Conservation (phyloP, 345 rosid species). For the Rhizophora mangle region DNA sequence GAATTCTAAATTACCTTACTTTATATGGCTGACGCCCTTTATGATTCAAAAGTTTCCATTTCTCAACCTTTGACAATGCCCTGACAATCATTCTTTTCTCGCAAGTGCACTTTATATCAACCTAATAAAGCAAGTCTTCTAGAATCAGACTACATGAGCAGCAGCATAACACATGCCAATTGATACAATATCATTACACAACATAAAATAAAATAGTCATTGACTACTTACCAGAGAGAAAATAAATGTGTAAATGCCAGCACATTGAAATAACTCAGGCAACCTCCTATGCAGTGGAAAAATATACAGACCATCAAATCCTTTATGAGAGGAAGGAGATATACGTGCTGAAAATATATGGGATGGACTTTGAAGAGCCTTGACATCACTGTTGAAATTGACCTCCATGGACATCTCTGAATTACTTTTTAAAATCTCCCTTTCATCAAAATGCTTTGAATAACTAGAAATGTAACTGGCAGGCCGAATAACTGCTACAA, state of each 20-base stretch:
- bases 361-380: slow-evolving; percentile 16
- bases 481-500: slow-evolving; percentile 73
- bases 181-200: not conserved
- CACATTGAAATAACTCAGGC: slow-evolving; percentile 39
- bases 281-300: slow-evolving; percentile 39
- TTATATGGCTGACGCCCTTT: slow-evolving; percentile 6
- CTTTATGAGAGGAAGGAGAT: slow-evolving; percentile 41
- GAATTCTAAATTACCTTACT: slow-evolving; percentile 30
- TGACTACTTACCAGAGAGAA: slow-evolving; percentile 51
- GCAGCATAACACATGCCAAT: not conserved
- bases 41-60: slow-evolving; percentile 40
- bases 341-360: slow-evolving; percentile 25
- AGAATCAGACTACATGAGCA: slow-evolving; percentile 13
- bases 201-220: not conserved
- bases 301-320: slow-evolving; percentile 55
- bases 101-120: slow-evolving; percentile 33
- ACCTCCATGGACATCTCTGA: slow-evolving; percentile 52
- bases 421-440: slow-evolving; percentile 38
- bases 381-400: slow-evolving; percentile 19
- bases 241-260: slow-evolving; percentile 50
- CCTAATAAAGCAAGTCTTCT: slow-evolving; percentile 29
- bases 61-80: slow-evolving; percentile 40
- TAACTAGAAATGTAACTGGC: slow-evolving; percentile 33
- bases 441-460: slow-evolving; percentile 50
- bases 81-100: slow-evolving; percentile 37